phyloP scores from a whole-genome alignment of 768 basidiomycete genomes.

The Lactarius hengduanensis region DNA sequence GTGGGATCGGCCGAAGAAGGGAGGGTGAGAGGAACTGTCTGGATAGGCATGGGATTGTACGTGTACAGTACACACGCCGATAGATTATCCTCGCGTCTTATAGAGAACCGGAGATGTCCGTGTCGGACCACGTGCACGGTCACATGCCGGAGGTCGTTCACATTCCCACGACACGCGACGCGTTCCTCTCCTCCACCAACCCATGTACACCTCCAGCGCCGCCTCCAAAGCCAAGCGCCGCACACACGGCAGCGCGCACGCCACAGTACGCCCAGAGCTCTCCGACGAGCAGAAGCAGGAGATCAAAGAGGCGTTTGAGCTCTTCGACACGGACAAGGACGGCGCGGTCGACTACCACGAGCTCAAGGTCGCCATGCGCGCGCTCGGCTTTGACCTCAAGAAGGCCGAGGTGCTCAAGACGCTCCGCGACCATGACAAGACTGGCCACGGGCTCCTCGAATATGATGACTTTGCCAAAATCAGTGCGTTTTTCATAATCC shows the following conservation, averaged over 20 bases:
- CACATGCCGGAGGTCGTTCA: neutral
- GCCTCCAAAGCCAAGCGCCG: conserved; percentile 67
- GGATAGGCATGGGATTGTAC: conserved; percentile 56
- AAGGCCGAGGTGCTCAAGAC: conserved; percentile 98
- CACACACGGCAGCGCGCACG: conserved; percentile 37
- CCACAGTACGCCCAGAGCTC: conserved; percentile 77
- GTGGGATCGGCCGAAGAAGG: conserved; percentile 69
- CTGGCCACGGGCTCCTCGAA: conserved; percentile 80
- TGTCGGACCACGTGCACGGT: neutral
- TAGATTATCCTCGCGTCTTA: no score
- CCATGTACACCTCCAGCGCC: conserved; percentile 60
- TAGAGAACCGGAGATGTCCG: neutral
- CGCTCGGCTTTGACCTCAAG: conserved; percentile 96
- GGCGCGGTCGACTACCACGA: conserved; percentile 97
- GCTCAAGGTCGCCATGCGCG: conserved; percentile 97
- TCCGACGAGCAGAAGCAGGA: conserved; percentile 91
- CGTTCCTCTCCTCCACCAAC: neutral
- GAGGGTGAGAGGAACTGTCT: conserved; percentile 62
- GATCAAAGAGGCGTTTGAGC: conserved; percentile 97
- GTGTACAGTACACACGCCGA: neutral
- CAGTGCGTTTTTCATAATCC: conserved; percentile 50
- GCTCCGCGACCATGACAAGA: conserved; percentile 86
- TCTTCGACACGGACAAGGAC: conserved; percentile 99
- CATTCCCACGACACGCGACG: conserved; percentile 15
- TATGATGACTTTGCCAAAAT: conserved; percentile 94